Base-by-base conservation (phyloP, 1,284 basidiomycete species). In the Ceratobasidium sp. region DNA sequence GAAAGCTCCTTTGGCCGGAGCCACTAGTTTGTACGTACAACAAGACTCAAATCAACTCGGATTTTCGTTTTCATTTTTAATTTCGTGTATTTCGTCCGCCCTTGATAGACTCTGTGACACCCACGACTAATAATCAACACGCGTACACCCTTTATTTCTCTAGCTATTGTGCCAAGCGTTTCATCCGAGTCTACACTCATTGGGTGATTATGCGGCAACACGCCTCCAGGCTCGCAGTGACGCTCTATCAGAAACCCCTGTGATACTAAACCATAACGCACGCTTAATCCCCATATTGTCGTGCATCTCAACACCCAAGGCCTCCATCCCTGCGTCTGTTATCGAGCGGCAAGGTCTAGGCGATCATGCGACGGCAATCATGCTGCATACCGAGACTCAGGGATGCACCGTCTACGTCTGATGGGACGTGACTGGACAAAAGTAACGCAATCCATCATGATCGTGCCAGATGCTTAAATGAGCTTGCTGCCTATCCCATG, bases 61-160 rank as follows among this genome's bases (percentile, higher is more conserved):
- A 41, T 43, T 43, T 59, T 59, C 39, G 57, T 59, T 57, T 50
- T 45, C 26, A 34, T 60, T 60, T 60, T 36, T 26, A 32, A 58
- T 69, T 69, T 69, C 53, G 52, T 32, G 53, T 41, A 32, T 57
- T 55, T 58, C 16, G 26, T 28, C 58, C 58, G 34, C 23, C 58
- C 58, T 45, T 34, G 46, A 69, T 69, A 57, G 52, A 55, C 34
- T 69, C 23, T 32, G 39, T 23, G 64, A 30, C 23, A 34, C 12
- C 41, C 28, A 69, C 65, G 65, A 69, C 65, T 69, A 69, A 69
- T 69, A 69, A 69, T 69, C 65, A 69, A 69, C 65, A 69, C 65
- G 65, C 65, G 52, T 39, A 30, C 26, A n/a, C 52, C 52, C 52
- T 53, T 21, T 53, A 53, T 53, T 53, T 53, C 52, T 53, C 52